phyloP scores from a whole-genome alignment of 1,139 yeast genomes.

The Yamadazyma siamensis region DNA sequence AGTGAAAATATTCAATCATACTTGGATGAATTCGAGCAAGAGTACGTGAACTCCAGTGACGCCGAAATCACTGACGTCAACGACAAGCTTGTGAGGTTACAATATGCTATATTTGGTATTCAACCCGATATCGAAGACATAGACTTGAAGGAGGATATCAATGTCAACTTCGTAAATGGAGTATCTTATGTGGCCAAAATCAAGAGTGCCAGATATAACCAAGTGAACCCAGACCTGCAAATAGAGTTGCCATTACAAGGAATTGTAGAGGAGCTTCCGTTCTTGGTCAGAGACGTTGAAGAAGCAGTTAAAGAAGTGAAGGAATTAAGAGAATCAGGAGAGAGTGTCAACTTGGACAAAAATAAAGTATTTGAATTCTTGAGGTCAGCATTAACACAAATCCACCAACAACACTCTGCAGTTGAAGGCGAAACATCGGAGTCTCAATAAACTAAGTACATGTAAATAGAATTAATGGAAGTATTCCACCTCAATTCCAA shows the following conservation, averaged over 20 bases:
- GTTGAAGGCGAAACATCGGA: too few species aligned
- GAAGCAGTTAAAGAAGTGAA: conserved; percentile 55
- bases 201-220: conserved; percentile 43
- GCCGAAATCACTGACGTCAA: conserved; percentile 59
- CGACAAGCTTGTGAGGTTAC: conserved; percentile 72
- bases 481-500: too few species aligned
- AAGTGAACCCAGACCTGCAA: conserved; percentile 17
- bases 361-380: conserved; percentile 43
- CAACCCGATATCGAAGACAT: conserved; percentile 47
- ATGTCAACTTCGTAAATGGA: conserved; percentile 58
- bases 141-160: conserved; percentile 48
- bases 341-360: conserved; percentile 29
- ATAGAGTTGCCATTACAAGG: conserved; percentile 36
- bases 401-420: too few species aligned
- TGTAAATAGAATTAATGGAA: too few species aligned
- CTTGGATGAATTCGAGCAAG: conserved; percentile 53
- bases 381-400: conserved; percentile 33
- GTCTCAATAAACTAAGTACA: too few species aligned
- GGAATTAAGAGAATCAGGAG: conserved; percentile 36
- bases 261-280: conserved; percentile 41
- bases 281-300: conserved; percentile 40
- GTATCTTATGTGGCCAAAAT: conserved; percentile 63
- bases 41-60: conserved; percentile 56
- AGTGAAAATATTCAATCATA: conserved; percentile 44
- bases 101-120: conserved; percentile 78